Conservation (phyloP, 1,284 basidiomycete species). For the Trametes sp. region DNA sequence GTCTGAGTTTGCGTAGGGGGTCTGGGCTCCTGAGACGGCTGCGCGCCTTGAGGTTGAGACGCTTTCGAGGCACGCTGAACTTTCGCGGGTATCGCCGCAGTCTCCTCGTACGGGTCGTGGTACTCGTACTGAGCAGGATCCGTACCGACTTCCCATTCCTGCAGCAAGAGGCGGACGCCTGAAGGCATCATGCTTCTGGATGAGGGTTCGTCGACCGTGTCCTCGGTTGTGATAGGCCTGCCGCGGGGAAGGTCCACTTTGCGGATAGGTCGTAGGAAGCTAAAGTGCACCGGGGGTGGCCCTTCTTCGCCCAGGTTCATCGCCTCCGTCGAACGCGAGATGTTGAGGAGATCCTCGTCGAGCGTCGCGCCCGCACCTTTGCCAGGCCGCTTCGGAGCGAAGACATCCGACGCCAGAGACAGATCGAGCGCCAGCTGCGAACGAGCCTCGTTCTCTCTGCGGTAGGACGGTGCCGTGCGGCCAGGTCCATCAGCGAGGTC, state of each 20-base stretch:
- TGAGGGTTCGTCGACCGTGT: background rate
- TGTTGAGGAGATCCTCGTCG: conserved; percentile 43
- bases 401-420: conserved; percentile 62
- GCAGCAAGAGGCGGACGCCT: conserved; percentile 67
- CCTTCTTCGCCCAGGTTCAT: conserved; percentile 58
- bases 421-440: conserved; percentile 72
- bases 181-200: conserved; percentile 44
- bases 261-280: conserved; percentile 61
- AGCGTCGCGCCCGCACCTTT: conserved; percentile 35
- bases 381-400: conserved; percentile 49
- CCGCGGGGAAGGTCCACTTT: conserved; percentile 43
- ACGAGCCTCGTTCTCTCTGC: conserved; percentile 59
- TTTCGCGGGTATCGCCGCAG: background rate
- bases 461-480: conserved; percentile 48
- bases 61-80: conserved; percentile 11
- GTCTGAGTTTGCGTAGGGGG: conserved; percentile 15
- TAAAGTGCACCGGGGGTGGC: conserved; percentile 62
- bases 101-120: conserved; percentile 59
- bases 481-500: conserved; percentile 49
- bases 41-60: conserved; percentile 6
- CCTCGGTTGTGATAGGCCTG: conserved; percentile 22
- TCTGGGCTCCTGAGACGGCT: conserved; percentile 14
- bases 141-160: conserved; percentile 68
- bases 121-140: conserved; percentile 60
- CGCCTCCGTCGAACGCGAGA: conserved; percentile 56